Conservation (phyloP, 169 alveolate species). For the Perkinsus marinus region DNA sequence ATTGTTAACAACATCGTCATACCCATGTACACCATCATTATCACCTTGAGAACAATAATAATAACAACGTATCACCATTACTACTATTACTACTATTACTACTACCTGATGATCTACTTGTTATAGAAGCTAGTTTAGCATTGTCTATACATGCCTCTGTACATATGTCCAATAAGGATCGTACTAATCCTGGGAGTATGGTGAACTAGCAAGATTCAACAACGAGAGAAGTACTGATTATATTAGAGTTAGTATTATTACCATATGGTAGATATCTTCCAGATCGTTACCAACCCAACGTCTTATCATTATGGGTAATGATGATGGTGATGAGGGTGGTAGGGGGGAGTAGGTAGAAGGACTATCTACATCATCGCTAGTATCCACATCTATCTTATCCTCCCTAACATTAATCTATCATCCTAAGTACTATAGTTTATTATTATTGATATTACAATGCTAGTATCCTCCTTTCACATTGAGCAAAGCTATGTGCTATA, state of each 20-base stretch:
- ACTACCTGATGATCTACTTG: background rate
- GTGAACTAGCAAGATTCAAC: background rate
- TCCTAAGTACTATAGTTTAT: background rate
- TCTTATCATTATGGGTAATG: background rate
- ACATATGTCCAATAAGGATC: background rate
- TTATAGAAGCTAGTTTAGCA: background rate
- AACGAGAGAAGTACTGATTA: background rate
- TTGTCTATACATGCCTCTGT: background rate
- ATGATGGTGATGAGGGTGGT: too few species aligned
- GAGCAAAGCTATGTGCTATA: background rate
- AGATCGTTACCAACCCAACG: background rate
- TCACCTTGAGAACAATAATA: background rate
- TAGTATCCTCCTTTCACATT: background rate
- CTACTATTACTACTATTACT: too few species aligned
- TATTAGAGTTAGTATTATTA: background rate
- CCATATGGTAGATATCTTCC: background rate
- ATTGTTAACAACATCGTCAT: background rate
- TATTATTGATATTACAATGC: background rate
- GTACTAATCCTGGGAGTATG: background rate
- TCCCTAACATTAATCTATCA: background rate
- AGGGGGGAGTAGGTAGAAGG: background rate
- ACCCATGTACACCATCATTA: background rate
- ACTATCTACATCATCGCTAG: background rate
- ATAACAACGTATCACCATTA: background rate
- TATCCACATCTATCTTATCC: background rate